Evolutionary conservation across 805 yeast species (phyloP).

Genomic region (Wickerhamomyces canadensis): DNA sequence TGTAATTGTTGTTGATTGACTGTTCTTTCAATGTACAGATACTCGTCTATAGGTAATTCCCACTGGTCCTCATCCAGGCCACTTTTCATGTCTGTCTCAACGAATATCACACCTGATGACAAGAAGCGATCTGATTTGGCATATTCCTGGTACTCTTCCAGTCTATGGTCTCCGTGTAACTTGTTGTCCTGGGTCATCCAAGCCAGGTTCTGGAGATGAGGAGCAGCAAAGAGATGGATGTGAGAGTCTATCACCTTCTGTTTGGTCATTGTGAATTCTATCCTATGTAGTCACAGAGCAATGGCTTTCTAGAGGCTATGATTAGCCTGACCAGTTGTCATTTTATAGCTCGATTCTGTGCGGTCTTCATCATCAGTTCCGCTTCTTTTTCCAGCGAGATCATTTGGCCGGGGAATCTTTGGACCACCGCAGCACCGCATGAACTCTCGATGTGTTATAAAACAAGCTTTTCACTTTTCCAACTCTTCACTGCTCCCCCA

Average conservation of each 20-base stretch:
- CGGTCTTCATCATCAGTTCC: too few species aligned
- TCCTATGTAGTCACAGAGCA: background rate
- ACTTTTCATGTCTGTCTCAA: conserved; percentile 16
- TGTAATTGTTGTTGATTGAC: conserved; percentile 2
- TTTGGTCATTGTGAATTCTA: background rate
- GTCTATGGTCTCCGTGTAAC: conserved; percentile 7
- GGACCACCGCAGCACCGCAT: background rate
- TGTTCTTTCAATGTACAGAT: conserved; percentile 7
- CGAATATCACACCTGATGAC: conserved; percentile 10
- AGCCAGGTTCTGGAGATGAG: conserved; percentile 8
- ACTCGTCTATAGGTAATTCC: conserved; percentile 13
- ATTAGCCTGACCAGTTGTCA: too few species aligned
- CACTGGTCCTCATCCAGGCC: conserved; percentile 9
- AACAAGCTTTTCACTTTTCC: background rate
- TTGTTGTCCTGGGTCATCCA: conserved; percentile 13
- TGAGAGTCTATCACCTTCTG: conserved; percentile 15
- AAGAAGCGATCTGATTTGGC: background rate
- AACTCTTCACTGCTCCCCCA: background rate
- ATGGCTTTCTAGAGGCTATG: background rate
- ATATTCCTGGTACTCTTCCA: conserved; percentile 7
- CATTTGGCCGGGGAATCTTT: background rate
- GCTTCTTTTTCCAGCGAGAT: too few species aligned
- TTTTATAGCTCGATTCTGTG: too few species aligned
- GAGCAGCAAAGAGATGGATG: conserved; percentile 14
- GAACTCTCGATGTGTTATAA: too few species aligned